Base-by-base conservation (phyloP, 179 eudicot species). In the Spergularia azorica region DNA sequence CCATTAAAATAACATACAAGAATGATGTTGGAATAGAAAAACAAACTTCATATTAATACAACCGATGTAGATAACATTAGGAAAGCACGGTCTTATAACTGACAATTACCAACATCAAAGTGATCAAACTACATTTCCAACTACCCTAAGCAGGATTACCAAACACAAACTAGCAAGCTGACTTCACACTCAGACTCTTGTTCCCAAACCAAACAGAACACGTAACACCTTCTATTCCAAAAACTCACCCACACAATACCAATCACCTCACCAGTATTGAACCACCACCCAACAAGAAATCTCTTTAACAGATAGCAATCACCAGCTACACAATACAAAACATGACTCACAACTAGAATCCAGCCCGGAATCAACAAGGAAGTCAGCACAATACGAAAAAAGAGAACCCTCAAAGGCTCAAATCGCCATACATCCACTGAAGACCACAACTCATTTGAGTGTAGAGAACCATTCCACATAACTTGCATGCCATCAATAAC, bases 301-400 rank as follows among this genome's bases (percentile, higher is more conserved):
- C 56, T 48, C n/a, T 73, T 51, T 59, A 72, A 50, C 1, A 8
- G 15, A 54, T 51, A 50, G 6, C 46, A 17, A 58, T 67, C 15
- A 12, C 48, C 18, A 61, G 12, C n/a, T 71, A 72, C 15, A 48
- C 50, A 26, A 51, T 21, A 76, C 17, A 17, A 58, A 46, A 38
- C 52, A 79, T 20, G 62, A 62, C 73, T 39, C 13, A 65, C 5
- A 52, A 38, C 60, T 14, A 32, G 63, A 72, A 20, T 64, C 72
- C 46, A 64, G 10, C 32, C 58, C 69, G 13, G 8, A 72, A 76
- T 13, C 43, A 56, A 59, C 63, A 72, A 75, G 17, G 13, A 68
- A 52, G 36, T 18, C 62, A 36, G 8, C 13, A 66, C 76, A 79
- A 58, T 63, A 39, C n/a, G 32, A 32, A 38, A 14, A 67, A 9